Evolutionary conservation across 192 early-diverging fungal genomes (phyloP).

Genomic region (Neocallimastix lanati): DNA sequence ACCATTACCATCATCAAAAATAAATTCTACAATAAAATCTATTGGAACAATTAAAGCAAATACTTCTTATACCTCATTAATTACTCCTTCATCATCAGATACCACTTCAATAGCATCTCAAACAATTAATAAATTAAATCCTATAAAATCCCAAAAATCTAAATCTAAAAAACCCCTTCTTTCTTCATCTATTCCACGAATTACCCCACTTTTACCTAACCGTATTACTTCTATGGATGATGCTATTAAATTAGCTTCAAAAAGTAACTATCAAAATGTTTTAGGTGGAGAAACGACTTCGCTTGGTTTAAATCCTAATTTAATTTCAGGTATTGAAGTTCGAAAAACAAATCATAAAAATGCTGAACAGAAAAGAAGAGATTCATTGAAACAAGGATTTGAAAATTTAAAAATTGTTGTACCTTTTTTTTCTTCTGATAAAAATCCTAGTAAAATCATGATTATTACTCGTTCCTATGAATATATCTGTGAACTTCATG

Average conservation of each 20-base stretch:
- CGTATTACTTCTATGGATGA: conserved; percentile 9
- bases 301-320: conserved; percentile 50
- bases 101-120: no score
- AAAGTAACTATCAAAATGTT: conserved; percentile 75
- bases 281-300: conserved; percentile 69
- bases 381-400: conserved; percentile 80
- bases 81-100: no score
- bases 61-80: no score
- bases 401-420: conserved; percentile 52
- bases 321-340: conserved; percentile 58
- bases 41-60: no score
- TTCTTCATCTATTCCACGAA: not conserved
- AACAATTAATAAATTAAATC: no score
- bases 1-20: no score
- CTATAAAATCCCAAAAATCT: no score
- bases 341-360: conserved; percentile 83
- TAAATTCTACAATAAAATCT: no score
- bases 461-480: not conserved
- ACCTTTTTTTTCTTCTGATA: conserved; percentile 54
- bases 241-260: conserved; percentile 28
- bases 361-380: conserved; percentile 88
- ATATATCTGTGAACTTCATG: not conserved
- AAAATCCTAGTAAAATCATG: conserved; percentile 67
- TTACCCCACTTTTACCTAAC: not conserved
- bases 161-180: not conserved